phyloP scores from a whole-genome alignment of 371 early-diverging fungal species.

The Lichtheimia hyalospora region DNA sequence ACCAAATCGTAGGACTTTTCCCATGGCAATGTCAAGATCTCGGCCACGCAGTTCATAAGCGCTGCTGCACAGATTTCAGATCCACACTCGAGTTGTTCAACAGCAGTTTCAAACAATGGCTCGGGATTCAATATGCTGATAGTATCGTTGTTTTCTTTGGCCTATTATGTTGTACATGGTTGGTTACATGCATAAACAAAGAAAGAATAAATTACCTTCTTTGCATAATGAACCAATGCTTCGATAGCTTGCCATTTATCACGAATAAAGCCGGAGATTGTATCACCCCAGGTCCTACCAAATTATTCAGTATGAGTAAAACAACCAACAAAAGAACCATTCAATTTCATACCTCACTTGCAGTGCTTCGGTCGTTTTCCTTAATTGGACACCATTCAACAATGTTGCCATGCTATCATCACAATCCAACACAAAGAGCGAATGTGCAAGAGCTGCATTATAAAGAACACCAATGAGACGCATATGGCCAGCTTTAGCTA shows the following conservation, averaged over 20 bases:
- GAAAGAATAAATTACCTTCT: conserved; percentile 8
- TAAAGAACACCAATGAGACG: conserved; percentile 25
- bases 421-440: conserved; percentile 15
- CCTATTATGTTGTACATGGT: neutral
- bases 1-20: conserved; percentile 30
- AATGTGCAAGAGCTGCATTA: conserved; percentile 15
- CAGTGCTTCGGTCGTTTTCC: conserved; percentile 34
- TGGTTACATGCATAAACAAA: too few relatives aligned
- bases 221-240: conserved; percentile 26
- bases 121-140: conserved; percentile 25
- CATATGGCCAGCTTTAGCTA: conserved; percentile 27
- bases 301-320: neutral
- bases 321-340: neutral
- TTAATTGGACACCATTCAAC: conserved; percentile 21
- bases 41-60: conserved; percentile 32
- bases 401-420: conserved; percentile 16
- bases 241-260: conserved; percentile 40
- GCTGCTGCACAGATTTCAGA: conserved; percentile 40
- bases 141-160: neutral
- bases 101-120: conserved; percentile 30
- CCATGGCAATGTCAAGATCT: conserved; percentile 29
- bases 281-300: conserved; percentile 39
- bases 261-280: conserved; percentile 31
- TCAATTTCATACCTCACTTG: conserved; percentile 25
- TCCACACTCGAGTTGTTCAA: conserved; percentile 43